These are phyloP conservation scores for Boletus rubropictus DNA, from an alignment of 768 basidiomycete genomes.

Conservation along the genomic window DNA sequence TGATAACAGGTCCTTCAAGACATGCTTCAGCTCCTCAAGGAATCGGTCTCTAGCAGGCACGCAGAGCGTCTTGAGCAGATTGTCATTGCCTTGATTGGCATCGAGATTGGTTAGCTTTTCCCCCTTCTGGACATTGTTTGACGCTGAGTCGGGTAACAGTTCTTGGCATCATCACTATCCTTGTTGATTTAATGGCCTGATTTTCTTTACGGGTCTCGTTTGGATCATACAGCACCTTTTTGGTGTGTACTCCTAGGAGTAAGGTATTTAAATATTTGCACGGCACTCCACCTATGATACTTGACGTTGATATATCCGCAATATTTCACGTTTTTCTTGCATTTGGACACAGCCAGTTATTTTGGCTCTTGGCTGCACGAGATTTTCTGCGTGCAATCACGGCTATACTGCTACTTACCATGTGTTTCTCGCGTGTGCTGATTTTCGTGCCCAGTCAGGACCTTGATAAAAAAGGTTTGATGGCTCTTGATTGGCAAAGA, in stretches of 20 bases:
- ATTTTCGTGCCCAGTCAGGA: neutral
- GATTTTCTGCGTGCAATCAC: neutral
- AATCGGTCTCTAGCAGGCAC: constrained; percentile 87
- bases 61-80: constrained; percentile 90
- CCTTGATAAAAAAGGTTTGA: constrained; percentile 7
- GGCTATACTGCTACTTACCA: neutral
- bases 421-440: neutral
- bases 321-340: neutral
- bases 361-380: neutral
- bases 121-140: neutral
- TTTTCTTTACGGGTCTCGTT: neutral
- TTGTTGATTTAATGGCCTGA: constrained; percentile 73
- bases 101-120: constrained; percentile 67
- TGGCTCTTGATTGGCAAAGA: constrained; percentile 2
- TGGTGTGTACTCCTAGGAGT: constrained; percentile 4
- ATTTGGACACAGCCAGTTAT: neutral
- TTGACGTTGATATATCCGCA: constrained; percentile 2
- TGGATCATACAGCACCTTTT: constrained; percentile 9
- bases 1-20: constrained; percentile 79
- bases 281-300: constrained; percentile 6
- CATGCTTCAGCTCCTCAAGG: constrained; percentile 92
- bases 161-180: constrained; percentile 84
- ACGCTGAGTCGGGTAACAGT: constrained; percentile 38
- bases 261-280: neutral
- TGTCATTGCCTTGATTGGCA: constrained; percentile 83